Conservation (phyloP, 306 rosid genomes). For the Sphenostylis stenocarpa region DNA sequence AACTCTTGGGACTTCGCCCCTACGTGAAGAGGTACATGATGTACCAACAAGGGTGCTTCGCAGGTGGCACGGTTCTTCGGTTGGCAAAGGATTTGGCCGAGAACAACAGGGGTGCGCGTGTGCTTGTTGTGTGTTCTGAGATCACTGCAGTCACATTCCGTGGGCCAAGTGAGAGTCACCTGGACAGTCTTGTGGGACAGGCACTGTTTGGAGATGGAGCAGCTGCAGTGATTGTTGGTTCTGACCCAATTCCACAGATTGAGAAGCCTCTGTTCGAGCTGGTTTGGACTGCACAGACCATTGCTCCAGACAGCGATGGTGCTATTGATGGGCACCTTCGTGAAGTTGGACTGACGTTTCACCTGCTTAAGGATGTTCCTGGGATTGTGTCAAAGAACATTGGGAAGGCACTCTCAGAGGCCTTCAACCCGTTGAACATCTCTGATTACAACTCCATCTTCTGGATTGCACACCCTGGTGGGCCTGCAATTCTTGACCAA, state of each 20-base stretch:
- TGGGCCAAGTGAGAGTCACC: conserved; percentile 33
- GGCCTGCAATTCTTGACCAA: conserved; percentile 37
- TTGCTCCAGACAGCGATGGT: conserved; percentile 70
- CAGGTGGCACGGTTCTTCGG: conserved; percentile 43
- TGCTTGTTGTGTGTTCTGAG: conserved; percentile 37
- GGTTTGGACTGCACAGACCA: conserved; percentile 62
- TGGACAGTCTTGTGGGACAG: conserved; percentile 39
- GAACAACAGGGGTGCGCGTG: conserved; percentile 41
- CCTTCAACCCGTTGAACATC: conserved; percentile 29
- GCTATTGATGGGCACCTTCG: conserved; percentile 41
- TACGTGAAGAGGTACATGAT: conserved; percentile 74
- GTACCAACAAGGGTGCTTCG: conserved; percentile 56
- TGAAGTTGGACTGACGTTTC: conserved; percentile 33
- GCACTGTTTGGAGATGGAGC: conserved; percentile 42
- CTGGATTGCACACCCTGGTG: conserved; percentile 42
- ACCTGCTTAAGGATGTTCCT: conserved; percentile 41
- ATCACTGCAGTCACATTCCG: conserved; percentile 34
- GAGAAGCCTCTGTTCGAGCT: conserved; percentile 61
- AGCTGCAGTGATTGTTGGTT: conserved; percentile 51
- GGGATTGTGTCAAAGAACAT: conserved; percentile 38
- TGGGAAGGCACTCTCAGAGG: conserved; percentile 28
- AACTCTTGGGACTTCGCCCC: conserved; percentile 62
- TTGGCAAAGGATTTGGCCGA: conserved; percentile 41
- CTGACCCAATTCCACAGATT: conserved; percentile 51
- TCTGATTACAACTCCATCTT: conserved; percentile 39